Evolutionary conservation across 495 filamentous ascomycete species (phyloP).

Genomic region (Penicillium simplicissimum): DNA sequence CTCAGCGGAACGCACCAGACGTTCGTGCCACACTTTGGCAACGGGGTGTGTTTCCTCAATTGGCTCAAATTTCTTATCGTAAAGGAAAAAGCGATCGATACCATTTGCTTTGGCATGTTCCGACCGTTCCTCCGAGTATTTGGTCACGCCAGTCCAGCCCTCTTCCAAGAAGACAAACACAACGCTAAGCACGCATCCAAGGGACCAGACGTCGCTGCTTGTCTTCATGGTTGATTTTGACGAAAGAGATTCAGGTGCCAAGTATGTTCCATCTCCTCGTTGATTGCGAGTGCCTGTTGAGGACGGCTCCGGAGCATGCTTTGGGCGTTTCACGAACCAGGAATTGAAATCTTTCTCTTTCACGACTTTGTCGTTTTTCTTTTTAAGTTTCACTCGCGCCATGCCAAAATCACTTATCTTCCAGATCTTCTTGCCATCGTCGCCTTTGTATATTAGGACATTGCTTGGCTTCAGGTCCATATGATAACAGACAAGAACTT

Average conservation of each 20-base stretch:
- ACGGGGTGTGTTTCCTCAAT: background rate
- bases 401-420: background rate
- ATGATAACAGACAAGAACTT: background rate
- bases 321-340: background rate
- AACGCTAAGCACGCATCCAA: background rate
- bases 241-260: background rate
- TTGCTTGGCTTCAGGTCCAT: constrained; percentile 1
- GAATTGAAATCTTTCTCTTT: background rate
- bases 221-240: background rate
- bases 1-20: background rate
- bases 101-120: background rate
- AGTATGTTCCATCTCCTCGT: background rate
- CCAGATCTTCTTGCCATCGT: background rate
- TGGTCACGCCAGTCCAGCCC: background rate
- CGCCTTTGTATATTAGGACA: background rate
- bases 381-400: background rate
- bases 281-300: background rate
- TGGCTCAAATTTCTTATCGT: background rate
- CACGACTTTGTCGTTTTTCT: background rate
- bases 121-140: background rate
- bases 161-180: background rate
- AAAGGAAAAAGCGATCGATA: background rate
- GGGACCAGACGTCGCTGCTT: background rate
- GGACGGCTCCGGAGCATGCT: background rate
- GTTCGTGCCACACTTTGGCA: background rate